phyloP scores from a whole-genome alignment of 75 land plant genomes.

The Selaginella moellendorffii region DNA sequence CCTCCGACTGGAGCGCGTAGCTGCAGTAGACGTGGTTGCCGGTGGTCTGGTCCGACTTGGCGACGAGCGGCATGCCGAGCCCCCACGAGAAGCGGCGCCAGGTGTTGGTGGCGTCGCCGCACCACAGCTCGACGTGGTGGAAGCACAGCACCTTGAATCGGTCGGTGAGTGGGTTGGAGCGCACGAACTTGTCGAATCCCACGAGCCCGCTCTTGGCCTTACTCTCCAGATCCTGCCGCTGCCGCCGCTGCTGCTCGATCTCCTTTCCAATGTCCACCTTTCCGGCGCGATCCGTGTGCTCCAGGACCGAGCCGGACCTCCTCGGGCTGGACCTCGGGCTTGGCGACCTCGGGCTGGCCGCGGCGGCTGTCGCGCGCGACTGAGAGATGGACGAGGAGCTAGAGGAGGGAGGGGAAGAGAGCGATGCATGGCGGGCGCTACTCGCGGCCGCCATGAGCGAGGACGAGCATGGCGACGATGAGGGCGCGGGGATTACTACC shows the following conservation, averaged over 20 bases:
- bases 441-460: too few relatives aligned
- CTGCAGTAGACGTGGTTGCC: constrained; percentile 10
- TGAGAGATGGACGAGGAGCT: not conserved
- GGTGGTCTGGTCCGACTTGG: constrained; percentile 4
- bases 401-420: not conserved
- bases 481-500: too few relatives aligned
- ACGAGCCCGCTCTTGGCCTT: not conserved
- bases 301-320: not conserved
- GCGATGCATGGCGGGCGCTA: too few relatives aligned
- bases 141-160: not conserved
- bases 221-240: not conserved
- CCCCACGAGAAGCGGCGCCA: constrained; percentile 5
- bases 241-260: not conserved
- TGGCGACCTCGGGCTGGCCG: not conserved
- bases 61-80: constrained; percentile 1
- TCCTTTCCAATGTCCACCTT: too few relatives aligned
- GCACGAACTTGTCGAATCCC: not conserved
- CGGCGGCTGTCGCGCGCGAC: not conserved
- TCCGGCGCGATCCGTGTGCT: too few relatives aligned
- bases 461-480: too few relatives aligned
- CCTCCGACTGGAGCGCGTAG: constrained; percentile 3
- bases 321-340: not conserved
- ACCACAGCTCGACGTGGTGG: constrained; percentile 10
- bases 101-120: constrained; percentile 8
- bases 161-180: not conserved